phyloP scores from a whole-genome alignment of 805 yeast species.

The Ogataea wickerhamii region DNA sequence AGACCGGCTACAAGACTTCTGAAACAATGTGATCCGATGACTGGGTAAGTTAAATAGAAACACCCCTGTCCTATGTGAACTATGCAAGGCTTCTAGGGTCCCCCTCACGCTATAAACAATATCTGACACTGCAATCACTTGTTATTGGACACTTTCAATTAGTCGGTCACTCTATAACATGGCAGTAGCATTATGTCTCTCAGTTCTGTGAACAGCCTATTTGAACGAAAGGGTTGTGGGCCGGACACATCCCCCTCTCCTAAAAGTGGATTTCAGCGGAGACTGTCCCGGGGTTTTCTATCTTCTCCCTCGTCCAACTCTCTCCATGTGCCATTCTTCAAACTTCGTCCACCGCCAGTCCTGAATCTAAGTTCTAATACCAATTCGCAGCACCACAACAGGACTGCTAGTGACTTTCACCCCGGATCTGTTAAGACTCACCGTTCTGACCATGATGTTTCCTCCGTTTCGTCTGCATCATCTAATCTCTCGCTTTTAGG shows the following conservation, averaged over 20 bases:
- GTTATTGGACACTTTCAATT: too few relatives aligned
- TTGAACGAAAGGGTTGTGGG: not conserved
- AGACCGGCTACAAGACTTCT: too few relatives aligned
- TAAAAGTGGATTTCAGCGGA: too few relatives aligned
- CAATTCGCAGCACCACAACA: not conserved
- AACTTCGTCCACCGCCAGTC: not conserved
- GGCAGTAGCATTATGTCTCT: not conserved
- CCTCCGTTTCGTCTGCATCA: slow-evolving; percentile 12
- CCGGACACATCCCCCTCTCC: not conserved
- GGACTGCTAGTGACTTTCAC: not conserved
- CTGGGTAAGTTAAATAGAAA: too few relatives aligned
- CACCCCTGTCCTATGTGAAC: too few relatives aligned
- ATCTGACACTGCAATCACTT: too few relatives aligned
- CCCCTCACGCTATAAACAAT: too few relatives aligned
- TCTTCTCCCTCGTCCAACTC: not conserved
- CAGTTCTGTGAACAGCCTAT: not conserved
- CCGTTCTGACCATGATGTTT: slow-evolving; percentile 6
- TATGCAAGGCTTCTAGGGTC: too few relatives aligned
- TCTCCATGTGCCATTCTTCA: not conserved
- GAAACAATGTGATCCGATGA: too few relatives aligned
- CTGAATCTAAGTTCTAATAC: not conserved
- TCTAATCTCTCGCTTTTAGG: slow-evolving; percentile 11
- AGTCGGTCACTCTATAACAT: not conserved
- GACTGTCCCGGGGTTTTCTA: too few relatives aligned
- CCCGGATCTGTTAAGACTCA: not conserved